Evolutionary conservation across 108 stramenopile species (phyloP), one percentile per base, ranked within the genome.

Genomic region (Skeletonema marinoi): DNA sequence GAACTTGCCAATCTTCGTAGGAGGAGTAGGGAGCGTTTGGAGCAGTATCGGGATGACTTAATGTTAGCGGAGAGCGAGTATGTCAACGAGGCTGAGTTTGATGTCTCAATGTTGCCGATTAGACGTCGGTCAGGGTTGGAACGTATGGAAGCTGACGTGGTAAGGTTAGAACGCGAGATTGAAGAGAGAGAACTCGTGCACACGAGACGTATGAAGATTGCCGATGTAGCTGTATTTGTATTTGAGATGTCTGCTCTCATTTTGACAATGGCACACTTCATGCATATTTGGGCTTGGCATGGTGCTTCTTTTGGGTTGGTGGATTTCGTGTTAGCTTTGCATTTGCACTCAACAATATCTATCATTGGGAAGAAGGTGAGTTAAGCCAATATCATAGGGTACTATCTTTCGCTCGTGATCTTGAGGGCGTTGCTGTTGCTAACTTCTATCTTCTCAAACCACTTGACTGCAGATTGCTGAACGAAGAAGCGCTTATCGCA

Each of bases 251-350:
- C 78, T 14, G 80, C 80, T 17, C 71, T 86, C 11, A 30, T 75
- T 5, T 42, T 90, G 19, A 89, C 89, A 11, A 73, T 90, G 11
- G 54, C 39, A 11, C 93, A 93, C 66, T 93, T 89, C 60, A 32
- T 87, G 31, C 93, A 93, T 65, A 88, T 89, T 70, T 93, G 93
- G 93, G 38, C 41, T 32, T 56, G 54, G 29, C 88, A 91, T 66
- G 93, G 93, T 6, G 68, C 89, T 8, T 78, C 86, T 30, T 89
- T 91, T 46, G 88, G 88, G 14, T 75, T 91, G 63, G 86, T 91
- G 44, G 87, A 93, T 77, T 84, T 86, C 29, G 87, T 93, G 3
- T 62, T 93, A 19, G 85, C 89, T 19, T 74, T 93, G 69, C 93
- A 93, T 70, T 29, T 93, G 25, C 85, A 93, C 66, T 89, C 90